Evolutionary conservation across 2,329 filamentous ascomycete species (phyloP), one percentile per base, ranked within the genome.

Genomic region (Talaromyces sp.): DNA sequence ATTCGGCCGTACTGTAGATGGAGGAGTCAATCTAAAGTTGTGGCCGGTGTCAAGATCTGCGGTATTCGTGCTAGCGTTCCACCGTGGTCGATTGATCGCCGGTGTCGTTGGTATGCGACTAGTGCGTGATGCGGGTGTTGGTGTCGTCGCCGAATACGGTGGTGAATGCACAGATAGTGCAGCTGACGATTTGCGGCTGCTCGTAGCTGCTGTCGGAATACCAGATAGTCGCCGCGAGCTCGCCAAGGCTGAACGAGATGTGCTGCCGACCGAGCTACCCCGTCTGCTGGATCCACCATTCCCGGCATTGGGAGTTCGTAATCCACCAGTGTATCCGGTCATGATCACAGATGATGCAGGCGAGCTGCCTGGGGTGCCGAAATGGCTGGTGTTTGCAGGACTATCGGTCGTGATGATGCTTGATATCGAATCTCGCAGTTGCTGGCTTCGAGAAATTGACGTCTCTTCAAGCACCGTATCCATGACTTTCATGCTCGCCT

Each of bases 361-460:
- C 4, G 88, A 90, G 77, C 86, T 91, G 52, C 87, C 86, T 0
- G 88, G 88, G 0, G 88, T 91, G 37, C 88, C 91, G 52, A 87
- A 77, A 54, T 85, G 84, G 69, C 90, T 93, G 65, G 83, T 87
- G 9, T 85, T 78, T 2, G 88, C 84, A 1, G 90, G 92, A 59
- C 86, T 84, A 71, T 96, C 92, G 67, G 90, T 90, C 1, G 91
- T 96, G 3, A 96, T 81, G 75, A 97, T 91, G 68, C 91, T 97
- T 0, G 93, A 97, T 62, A 98, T 89, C 0, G 93, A 97, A 74
- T 98, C 93, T 54, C 93, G 86, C 56, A 97, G 82, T 69, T 93
- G 90, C 71, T 92, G 90, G 59, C 85, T 87, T 66, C 83, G 84
- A 63, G 78, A 76, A 46, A 81, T 75, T 50, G 78, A 79, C 1